phyloP scores from a whole-genome alignment of 257 asterid species.

The Solanum pimpinellifolium region DNA sequence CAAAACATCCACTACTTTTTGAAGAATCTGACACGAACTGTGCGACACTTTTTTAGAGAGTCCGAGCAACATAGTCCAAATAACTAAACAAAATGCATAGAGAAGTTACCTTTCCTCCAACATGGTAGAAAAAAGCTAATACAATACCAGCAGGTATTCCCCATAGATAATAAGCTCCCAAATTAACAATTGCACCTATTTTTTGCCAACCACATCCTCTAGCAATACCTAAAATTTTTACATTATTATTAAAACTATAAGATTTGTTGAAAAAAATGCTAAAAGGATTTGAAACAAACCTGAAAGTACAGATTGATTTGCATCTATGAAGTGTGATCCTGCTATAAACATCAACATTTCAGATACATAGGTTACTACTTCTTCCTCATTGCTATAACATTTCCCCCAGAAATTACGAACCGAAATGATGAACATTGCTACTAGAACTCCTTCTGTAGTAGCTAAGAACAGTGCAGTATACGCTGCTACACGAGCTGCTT shows the following conservation, averaged over 20 bases:
- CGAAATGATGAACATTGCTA: constrained; percentile 25
- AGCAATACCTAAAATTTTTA: neutral
- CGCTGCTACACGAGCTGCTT: constrained; percentile 45
- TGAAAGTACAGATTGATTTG: constrained; percentile 25
- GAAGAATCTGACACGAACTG: neutral
- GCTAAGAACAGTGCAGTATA: constrained; percentile 35
- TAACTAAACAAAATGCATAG: neutral
- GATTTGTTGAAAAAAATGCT: neutral
- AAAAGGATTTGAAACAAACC: neutral
- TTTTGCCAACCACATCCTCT: constrained; percentile 75
- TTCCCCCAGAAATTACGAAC: constrained; percentile 54
- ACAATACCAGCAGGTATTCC: constrained; percentile 49
- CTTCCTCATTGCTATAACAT: constrained; percentile 39
- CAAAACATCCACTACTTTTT: neutral
- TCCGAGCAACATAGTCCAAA: neutral
- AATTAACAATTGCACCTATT: constrained; percentile 51
- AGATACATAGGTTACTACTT: constrained; percentile 35
- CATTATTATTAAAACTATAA: constrained; percentile 17
- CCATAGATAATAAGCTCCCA: constrained; percentile 48
- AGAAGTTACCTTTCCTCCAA: constrained; percentile 58
- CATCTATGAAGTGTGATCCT: constrained; percentile 41
- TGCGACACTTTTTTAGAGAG: neutral
- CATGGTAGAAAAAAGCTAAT: constrained; percentile 38
- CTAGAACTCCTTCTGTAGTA: constrained; percentile 35
- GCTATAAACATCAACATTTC: constrained; percentile 50